Conservation (phyloP, 2,329 filamentous ascomycete species). For the Bipolaris bicolor region DNA sequence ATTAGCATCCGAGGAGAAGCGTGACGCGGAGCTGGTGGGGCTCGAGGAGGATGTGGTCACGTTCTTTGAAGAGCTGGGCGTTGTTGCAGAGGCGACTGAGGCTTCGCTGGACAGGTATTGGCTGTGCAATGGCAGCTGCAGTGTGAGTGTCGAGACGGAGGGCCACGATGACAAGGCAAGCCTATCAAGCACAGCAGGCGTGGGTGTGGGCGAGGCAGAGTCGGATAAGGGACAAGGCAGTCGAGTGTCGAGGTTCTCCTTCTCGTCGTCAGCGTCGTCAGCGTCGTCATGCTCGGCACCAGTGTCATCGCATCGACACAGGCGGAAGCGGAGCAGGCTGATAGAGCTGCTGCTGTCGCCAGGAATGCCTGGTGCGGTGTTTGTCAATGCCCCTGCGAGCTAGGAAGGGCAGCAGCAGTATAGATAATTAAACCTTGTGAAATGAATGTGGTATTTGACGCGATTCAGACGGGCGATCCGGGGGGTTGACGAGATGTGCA, state of each 20-base stretch:
- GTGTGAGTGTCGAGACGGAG: not conserved
- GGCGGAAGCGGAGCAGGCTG: conserved; percentile 32
- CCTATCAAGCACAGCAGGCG: conserved; percentile 3
- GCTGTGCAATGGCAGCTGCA: conserved; percentile 19
- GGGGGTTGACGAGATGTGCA: not conserved
- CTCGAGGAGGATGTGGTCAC: conserved; percentile 46
- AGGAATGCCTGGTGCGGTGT: conserved; percentile 26
- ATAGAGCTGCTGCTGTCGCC: conserved; percentile 29
- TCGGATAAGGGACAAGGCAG: conserved; percentile 9
- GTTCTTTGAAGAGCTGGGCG: conserved; percentile 51
- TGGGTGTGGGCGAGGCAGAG: not conserved
- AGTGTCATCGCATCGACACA: conserved; percentile 15
- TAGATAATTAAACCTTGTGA: conserved; percentile 22
- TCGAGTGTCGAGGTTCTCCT: conserved; percentile 26
- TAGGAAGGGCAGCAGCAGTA: conserved; percentile 4
- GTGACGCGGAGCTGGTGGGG: conserved; percentile 32
- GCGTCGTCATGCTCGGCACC: conserved; percentile 30
- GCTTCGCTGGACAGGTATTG: conserved; percentile 43
- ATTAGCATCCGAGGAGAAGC: conserved; percentile 22
- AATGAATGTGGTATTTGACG: conserved; percentile 7
- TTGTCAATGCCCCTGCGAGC: conserved; percentile 19
- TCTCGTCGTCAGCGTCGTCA: conserved; percentile 31
- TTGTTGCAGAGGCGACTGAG: conserved; percentile 39
- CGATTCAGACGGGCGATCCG: conserved; percentile 1
- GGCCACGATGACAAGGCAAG: not conserved